Evolutionary conservation across 257 asterid species (phyloP), one percentile per base, ranked within the genome.

Genomic region (Solanum rostratum): DNA sequence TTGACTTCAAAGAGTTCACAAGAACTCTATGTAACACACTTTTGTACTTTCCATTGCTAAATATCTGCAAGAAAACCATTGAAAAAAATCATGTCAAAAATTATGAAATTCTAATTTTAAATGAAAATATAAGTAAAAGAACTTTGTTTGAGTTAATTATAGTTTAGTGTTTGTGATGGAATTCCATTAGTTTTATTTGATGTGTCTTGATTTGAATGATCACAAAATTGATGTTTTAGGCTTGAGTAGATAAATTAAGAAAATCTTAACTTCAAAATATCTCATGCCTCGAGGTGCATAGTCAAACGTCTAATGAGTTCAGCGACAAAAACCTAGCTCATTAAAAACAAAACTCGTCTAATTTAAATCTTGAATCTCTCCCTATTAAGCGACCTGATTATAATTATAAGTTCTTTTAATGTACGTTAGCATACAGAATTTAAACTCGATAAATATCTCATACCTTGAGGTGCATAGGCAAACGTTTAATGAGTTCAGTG

Each of bases 41-140:
- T 88, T 94, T 95, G 92, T 91, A 94, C 83, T 85, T 91, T 39
- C 99, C 99, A 3, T 95, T 94, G 97, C 97, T 94, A 41, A 93
- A 93, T 90, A 95, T 92, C 99, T 95, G 90, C 39, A 70, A 84
- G 20, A 73, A 70, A 55, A 84, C 15, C 53, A 62, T 54, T 7
- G 0, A 4, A 39, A 69, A 73, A 22, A 46, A 74, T 0, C 14
- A 45, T 43, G 37, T 71, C 20, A 71, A 69, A 66, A 66, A 71
- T n/a, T 20, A 41, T 46, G 59, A 22, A 74, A 24, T 2, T 45
- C 0, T 1, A 74, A 74, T 6, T 16, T 30, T 16, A 30, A 14
- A 65, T 3, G 13, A 73, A 7, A 73, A 46, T 14, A 46, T 45
- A 71, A 74, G 0, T 0, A 46, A 24, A 74, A 46, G 18, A 71